phyloP scores from a whole-genome alignment of 1,139 yeast genomes.

The Geotrichum restrictum region DNA sequence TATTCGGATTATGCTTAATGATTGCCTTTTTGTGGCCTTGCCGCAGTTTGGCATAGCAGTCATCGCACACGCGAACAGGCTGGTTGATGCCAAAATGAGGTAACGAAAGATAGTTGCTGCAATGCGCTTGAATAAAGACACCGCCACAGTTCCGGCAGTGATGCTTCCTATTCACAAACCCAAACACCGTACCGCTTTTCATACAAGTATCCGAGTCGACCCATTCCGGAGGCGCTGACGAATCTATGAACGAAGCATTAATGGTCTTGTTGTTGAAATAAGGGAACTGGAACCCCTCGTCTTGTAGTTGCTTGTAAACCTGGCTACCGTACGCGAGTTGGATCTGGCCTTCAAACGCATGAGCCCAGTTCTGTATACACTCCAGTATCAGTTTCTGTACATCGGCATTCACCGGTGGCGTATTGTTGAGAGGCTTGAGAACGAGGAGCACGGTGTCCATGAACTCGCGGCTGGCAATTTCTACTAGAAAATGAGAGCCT shows the following conservation, averaged over 20 bases:
- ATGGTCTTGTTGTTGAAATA: slow-evolving; percentile 27
- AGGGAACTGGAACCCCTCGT: slow-evolving; percentile 68
- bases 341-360: slow-evolving; percentile 67
- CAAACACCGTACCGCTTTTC: slow-evolving; percentile 80
- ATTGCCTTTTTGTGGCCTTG: background rate
- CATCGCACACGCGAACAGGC: slow-evolving; percentile 91
- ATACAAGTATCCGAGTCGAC: slow-evolving; percentile 91
- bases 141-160: slow-evolving; percentile 98
- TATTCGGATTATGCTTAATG: background rate
- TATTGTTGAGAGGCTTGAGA: slow-evolving; percentile 31
- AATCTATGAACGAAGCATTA: slow-evolving; percentile 66
- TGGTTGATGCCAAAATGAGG: slow-evolving; percentile 83
- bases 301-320: slow-evolving; percentile 55
- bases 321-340: slow-evolving; percentile 64
- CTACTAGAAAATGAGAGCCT: slow-evolving; percentile 78
- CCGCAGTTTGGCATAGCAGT: slow-evolving; percentile 60
- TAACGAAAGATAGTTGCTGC: slow-evolving; percentile 63
- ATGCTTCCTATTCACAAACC: slow-evolving; percentile 84
- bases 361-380: slow-evolving; percentile 72
- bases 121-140: slow-evolving; percentile 80
- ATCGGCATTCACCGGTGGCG: slow-evolving; percentile 44
- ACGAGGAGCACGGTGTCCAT: slow-evolving; percentile 55
- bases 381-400: slow-evolving; percentile 61
- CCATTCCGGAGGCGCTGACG: slow-evolving; percentile 98
- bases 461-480: slow-evolving; percentile 79